phyloP scores from a whole-genome alignment of 768 basidiomycete species.

The Pisolithus microcarpus region DNA sequence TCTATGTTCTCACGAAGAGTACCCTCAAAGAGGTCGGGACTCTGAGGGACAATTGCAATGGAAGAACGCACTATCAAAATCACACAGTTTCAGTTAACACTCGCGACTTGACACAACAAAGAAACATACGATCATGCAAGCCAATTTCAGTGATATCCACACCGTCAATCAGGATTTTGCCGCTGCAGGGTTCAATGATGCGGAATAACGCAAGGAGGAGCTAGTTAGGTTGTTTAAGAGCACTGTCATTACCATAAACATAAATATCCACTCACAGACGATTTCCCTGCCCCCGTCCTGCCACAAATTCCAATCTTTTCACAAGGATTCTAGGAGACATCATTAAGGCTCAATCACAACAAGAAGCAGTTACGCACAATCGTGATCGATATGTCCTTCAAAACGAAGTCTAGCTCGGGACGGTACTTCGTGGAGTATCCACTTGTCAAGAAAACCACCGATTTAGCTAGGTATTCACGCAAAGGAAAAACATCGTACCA shows the following conservation, averaged over 20 bases:
- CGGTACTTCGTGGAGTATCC: conserved; percentile 76
- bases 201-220: conserved; percentile 68
- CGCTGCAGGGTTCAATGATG: conserved; percentile 63
- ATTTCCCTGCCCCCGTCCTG: conserved; percentile 76
- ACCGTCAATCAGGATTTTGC: conserved; percentile 65
- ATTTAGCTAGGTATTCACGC: not conserved
- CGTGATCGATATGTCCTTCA: conserved; percentile 66
- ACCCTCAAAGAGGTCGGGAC: conserved; percentile 62
- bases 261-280: conserved; percentile 42
- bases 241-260: not conserved
- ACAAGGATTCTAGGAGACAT: conserved; percentile 46
- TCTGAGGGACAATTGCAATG: conserved; percentile 85
- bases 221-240: conserved; percentile 36
- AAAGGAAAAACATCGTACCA: conserved; percentile 31
- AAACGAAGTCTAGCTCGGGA: conserved; percentile 67
- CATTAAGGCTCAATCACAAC: conserved; percentile 2
- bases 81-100: not conserved
- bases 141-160: conserved; percentile 74
- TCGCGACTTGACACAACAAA: not conserved
- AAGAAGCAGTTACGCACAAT: conserved; percentile 41
- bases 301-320: conserved; percentile 92
- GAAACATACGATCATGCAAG: conserved; percentile 43
- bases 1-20: conserved; percentile 85
- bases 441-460: conserved; percentile 27
- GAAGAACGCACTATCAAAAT: conserved; percentile 49